Evolutionary conservation across 1,284 basidiomycete species (phyloP), one percentile per base, ranked within the genome.

Genomic region (Ustilago vetiveriae): DNA sequence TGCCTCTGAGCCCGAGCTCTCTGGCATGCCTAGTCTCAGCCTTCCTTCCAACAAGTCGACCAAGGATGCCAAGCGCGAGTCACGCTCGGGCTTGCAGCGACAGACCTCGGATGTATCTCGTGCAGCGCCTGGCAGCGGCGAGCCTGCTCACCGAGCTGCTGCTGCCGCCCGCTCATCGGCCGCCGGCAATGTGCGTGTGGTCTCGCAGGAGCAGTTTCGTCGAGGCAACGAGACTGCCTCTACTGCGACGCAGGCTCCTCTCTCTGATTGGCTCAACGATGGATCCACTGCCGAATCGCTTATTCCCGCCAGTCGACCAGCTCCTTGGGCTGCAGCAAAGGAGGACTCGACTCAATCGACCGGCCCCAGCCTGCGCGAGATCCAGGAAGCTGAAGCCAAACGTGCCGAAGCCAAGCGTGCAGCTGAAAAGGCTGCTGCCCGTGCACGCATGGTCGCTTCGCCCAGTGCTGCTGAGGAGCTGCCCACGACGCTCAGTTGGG

Each of bases 371-470:
- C 84, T 98, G 46, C 89, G 94, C 53, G 93, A 98, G 75, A 98
- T 99, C 56, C 96, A 98, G 82, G 93, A 96, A 75, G 89, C 90
- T 1, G 96, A 98, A 83, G 88, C 88, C 14, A 92, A 88, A 83
- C 89, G 89, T 76, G 86, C 87, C 9, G 92, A 93, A 72, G 87
- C 87, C 10, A 82, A 84, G 27, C 88, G 90, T n/a, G 74, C 72
- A 5, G 65, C 63, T 7, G 68, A 74, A 26, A 60, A 68, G 37
- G 65, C 69, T 4, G 66, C 63, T 21, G 73, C 70, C 83, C 71
- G 73, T 29, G 85, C 84, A 2, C 62, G 66, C 9, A 49, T 67
- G 42, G 59, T 48, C 19, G 60, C 68, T 32, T 50, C 59, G 29
- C 54, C 48, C 10, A 84, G 84, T 27, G 64, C 74, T 3, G 60